Percentiles rank a stretch among this genome's conserved stretches.
phyloP scores from a whole-genome alignment of 768 basidiomycete genomes.

The Leccinum barrowsii region DNA sequence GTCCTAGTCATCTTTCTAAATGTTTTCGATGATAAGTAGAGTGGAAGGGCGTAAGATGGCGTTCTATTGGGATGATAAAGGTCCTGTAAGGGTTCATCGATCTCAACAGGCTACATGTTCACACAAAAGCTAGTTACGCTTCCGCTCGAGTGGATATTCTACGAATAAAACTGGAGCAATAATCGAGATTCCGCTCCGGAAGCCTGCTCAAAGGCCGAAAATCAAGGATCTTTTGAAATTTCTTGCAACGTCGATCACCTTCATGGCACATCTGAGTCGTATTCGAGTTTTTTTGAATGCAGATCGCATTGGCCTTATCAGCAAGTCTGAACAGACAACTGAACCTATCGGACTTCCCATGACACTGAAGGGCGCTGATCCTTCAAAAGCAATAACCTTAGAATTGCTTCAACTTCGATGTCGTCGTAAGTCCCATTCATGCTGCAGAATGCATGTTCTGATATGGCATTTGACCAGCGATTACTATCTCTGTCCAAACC shows the following conservation, averaged over 20 bases:
- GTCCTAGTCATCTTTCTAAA: conserved; percentile 14
- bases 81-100: conserved; percentile 49
- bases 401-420: conserved; percentile 38
- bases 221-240: conserved; percentile 85
- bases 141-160: conserved; percentile 54
- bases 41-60: conserved; percentile 77
- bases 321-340: conserved; percentile 47
- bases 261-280: conserved; percentile 73
- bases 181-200: conserved; percentile 81
- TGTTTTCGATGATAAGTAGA: not conserved
- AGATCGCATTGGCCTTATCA: conserved; percentile 59
- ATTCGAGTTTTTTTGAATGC: conserved; percentile 80
- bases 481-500: no score
- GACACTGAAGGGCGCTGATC: conserved; percentile 51
- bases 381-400: conserved; percentile 53
- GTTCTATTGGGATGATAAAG: conserved; percentile 82
- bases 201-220: conserved; percentile 68
- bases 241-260: conserved; percentile 84
- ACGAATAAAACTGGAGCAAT: conserved; percentile 59
- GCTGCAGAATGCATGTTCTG: no score
- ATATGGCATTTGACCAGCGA: no score
- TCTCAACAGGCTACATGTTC: conserved; percentile 25
- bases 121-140: conserved; percentile 53
- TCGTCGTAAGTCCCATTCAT: conserved; percentile 14
- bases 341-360: conserved; percentile 46